Base-by-base conservation (phyloP, 2,329 filamentous ascomycete genomes). In the Macrophomina pseudophaseolina region DNA sequence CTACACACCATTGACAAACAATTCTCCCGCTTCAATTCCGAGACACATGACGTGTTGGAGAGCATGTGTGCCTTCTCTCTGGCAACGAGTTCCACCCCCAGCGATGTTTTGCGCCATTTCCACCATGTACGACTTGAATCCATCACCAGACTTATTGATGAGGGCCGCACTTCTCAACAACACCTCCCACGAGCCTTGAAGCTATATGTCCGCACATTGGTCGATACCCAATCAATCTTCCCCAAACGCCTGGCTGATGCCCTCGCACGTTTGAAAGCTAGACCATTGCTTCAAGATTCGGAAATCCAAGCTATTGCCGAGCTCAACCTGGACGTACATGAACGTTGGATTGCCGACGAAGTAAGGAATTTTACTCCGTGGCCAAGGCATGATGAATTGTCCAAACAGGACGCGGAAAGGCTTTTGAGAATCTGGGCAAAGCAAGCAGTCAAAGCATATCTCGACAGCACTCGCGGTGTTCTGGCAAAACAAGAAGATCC, bases 301-400 rank as follows among this genome's bases (percentile, higher is more conserved):
- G 84, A 88, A 1, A 81, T 97, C 18, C 84, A 85, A 64, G 79
- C 81, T 0, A 78, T 95, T 1, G 87, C 91, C 70, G 90, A 90
- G 16, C 80, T 97, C 12, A 87, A 91, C 42, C 80, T 97, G 32
- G 93, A 97, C 73, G 80, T 95, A 9, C 88, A 92, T 72, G 88
- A 90, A 69, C 85, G 85, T 23, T 97, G 93, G 91, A 91, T 95
- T 69, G 86, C 91, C 18, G 88, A 93, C 7, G 92, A 96, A 68
- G 91, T 97, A 49, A 87, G 87, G 54, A 91, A 90, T 70, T 97
- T 96, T 74, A 94, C 89, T 0, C 94, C 94, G 0, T 97, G 93
- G 80, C 91, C 96, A 42, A 88, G 91, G 35, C 89, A 96, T 72
- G 92, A 94, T 70, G 91, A 95, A 70, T 72, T 84, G 5, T 74